phyloP scores from a whole-genome alignment of 2,329 filamentous ascomycete genomes.

The Fusarium aywerte region DNA sequence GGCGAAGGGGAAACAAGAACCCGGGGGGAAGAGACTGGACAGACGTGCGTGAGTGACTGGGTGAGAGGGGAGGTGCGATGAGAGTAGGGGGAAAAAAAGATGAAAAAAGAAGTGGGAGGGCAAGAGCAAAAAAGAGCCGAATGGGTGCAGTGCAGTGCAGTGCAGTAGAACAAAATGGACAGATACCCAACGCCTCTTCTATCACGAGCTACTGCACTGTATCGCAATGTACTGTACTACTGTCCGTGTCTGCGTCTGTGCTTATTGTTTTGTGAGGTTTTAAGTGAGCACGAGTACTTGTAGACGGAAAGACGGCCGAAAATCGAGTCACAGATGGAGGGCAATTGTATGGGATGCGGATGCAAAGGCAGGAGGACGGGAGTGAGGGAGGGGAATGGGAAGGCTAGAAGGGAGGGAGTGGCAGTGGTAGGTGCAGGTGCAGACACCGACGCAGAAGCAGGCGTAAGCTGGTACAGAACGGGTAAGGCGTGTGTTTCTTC shows the following conservation, averaged over 20 bases:
- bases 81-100: conserved; percentile 13
- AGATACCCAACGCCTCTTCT: conserved; percentile 28
- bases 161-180: conserved; percentile 13
- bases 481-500: conserved; percentile 30
- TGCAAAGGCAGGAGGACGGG: conserved; percentile 8
- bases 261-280: conserved; percentile 2
- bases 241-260: conserved; percentile 6
- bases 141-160: conserved; percentile 26
- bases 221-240: neutral
- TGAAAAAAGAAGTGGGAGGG: conserved; percentile 31
- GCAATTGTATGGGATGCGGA: neutral
- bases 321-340: neutral
- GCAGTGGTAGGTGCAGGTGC: conserved; percentile 4
- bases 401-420: conserved; percentile 31
- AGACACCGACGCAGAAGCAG: conserved; percentile 4
- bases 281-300: conserved; percentile 20
- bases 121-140: conserved; percentile 31
- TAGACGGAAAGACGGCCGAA: conserved; percentile 12
- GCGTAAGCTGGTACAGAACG: neutral
- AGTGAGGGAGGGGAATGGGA: conserved; percentile 23
- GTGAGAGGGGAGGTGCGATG: conserved; percentile 27
- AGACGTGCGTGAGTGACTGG: conserved; percentile 5
- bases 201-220: conserved; percentile 6
- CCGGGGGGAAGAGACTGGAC: conserved; percentile 17
- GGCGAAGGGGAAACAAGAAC: conserved; percentile 46